Conservation (phyloP, 768 basidiomycete genomes). For the Leccinum broughii region DNA sequence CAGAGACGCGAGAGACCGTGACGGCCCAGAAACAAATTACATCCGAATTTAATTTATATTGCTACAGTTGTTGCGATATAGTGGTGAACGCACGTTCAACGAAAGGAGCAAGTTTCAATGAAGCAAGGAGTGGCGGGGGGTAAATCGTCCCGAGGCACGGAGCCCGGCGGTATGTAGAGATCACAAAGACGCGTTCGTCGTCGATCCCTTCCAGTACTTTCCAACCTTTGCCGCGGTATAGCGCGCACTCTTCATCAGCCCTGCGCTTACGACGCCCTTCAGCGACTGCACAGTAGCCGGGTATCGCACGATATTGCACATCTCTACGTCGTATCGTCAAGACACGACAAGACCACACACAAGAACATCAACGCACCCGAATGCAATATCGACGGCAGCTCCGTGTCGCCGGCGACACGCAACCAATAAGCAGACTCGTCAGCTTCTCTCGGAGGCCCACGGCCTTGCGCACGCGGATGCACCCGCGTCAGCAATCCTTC, state of each 20-base stretch:
- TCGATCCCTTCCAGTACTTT: constrained; percentile 72
- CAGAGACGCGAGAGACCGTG: background rate
- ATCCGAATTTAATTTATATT: constrained; percentile 15
- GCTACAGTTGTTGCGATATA: constrained; percentile 19
- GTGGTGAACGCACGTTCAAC: constrained; percentile 1
- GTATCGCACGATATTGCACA: constrained; percentile 72
- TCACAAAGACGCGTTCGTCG: constrained; percentile 7
- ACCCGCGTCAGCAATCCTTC: constrained; percentile 59
- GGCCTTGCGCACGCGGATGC: constrained; percentile 36
- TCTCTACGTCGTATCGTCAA: constrained; percentile 49
- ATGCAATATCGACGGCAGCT: constrained; percentile 51
- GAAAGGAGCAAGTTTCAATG: constrained; percentile 5
- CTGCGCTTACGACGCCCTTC: constrained; percentile 86
- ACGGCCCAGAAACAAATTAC: constrained; percentile 13
- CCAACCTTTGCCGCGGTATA: constrained; percentile 76
- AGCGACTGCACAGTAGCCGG: constrained; percentile 83
- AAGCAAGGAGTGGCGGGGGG: constrained; percentile 14
- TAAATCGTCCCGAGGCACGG: background rate
- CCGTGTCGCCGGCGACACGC: constrained; percentile 63
- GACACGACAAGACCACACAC: background rate
- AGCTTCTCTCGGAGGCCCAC: constrained; percentile 45
- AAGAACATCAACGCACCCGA: constrained; percentile 43
- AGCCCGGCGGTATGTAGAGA: background rate
- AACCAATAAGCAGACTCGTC: constrained; percentile 80
- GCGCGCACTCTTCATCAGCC: constrained; percentile 71